Base-by-base conservation (phyloP, 2,329 filamentous ascomycete genomes). In the Mariannaea sp. region DNA sequence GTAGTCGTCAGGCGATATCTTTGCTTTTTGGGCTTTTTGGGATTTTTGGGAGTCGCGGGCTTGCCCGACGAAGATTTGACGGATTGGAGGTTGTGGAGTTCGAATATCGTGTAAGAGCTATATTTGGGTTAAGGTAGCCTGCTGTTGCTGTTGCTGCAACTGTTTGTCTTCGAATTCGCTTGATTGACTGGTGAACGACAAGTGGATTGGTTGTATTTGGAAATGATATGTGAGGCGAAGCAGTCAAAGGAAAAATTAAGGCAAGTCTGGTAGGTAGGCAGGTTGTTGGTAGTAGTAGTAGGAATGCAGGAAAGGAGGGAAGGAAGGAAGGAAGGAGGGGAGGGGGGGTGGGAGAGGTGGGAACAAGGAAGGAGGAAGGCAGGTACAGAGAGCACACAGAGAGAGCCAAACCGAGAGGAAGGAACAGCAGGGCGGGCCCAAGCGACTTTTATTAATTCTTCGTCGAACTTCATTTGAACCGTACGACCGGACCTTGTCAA, bases 11-110 rank as follows among this genome's bases (percentile, higher is more conserved):
- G 57, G 49, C 55, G 60, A 61, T 59, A 42, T 51, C 57, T 55
- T 66, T 64, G 55, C 62, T 63, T 64, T 66, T 65, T 51, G 32
- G n/a, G n/a, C n/a, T n/a, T n/a, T n/a, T n/a, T n/a, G n/a, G n/a
- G n/a, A n/a, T n/a, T n/a, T n/a, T n/a, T n/a, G n/a, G n/a, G 44
- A 43, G 50, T 53, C 55, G 30, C 44, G 45, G 49, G 50, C 46
- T 59, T 51, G 59, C 61, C 56, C 57, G 57, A 56, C 56, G 52
- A 58, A 59, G 52, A 59, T 30, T 44, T 61, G 53, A 33, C 29
- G 55, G 50, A 43, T 50, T 45, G 39, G 44, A 50, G 33, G 38
- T 16, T 22, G 27, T 42, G 41, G 41, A 19, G 40, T 48, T 41
- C 20, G 27, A 30, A 14, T 26, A 16, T 49, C 24, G 44, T 42